Conservation (phyloP, 768 basidiomycete species). For the Pholiota molesta region DNA sequence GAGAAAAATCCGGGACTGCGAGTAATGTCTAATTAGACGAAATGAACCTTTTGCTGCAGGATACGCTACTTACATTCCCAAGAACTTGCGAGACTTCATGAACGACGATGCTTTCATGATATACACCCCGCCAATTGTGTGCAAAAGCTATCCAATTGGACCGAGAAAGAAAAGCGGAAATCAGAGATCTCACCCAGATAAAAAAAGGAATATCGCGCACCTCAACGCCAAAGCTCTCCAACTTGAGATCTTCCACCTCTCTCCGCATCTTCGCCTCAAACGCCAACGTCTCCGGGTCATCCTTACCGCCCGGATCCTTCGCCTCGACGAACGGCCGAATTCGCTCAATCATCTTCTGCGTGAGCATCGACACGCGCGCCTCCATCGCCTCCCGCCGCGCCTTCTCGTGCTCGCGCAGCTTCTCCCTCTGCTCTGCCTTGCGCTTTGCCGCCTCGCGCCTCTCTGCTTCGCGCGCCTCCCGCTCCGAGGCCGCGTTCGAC, state of each 20-base stretch:
- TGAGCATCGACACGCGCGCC: slow-evolving; percentile 73
- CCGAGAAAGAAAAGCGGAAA: neutral
- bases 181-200: neutral
- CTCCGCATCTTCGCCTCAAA: slow-evolving; percentile 78
- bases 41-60: slow-evolving; percentile 8
- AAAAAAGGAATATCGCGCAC: slow-evolving; percentile 38
- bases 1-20: slow-evolving; percentile 88
- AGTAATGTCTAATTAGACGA: slow-evolving; percentile 6
- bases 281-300: slow-evolving; percentile 79
- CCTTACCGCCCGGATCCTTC: slow-evolving; percentile 75
- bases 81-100: slow-evolving; percentile 88
- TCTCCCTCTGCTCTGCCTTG: slow-evolving; percentile 82
- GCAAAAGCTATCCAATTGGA: slow-evolving; percentile 59
- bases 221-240: slow-evolving; percentile 98
- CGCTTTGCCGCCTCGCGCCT: slow-evolving; percentile 56
- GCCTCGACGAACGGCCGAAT: slow-evolving; percentile 92
- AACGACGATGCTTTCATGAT: slow-evolving; percentile 91
- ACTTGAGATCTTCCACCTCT: slow-evolving; percentile 93
- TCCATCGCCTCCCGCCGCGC: slow-evolving; percentile 82
- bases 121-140: slow-evolving; percentile 91
- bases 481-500: slow-evolving; percentile 28
- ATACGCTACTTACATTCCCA: slow-evolving; percentile 72
- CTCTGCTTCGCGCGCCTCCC: slow-evolving; percentile 42
- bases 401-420: slow-evolving; percentile 79
- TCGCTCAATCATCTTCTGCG: slow-evolving; percentile 80